These are phyloP conservation scores for Ophiocordyceps sinensis DNA, from an alignment of 2,329 filamentous ascomycete genomes.

Conservation along the genomic window DNA sequence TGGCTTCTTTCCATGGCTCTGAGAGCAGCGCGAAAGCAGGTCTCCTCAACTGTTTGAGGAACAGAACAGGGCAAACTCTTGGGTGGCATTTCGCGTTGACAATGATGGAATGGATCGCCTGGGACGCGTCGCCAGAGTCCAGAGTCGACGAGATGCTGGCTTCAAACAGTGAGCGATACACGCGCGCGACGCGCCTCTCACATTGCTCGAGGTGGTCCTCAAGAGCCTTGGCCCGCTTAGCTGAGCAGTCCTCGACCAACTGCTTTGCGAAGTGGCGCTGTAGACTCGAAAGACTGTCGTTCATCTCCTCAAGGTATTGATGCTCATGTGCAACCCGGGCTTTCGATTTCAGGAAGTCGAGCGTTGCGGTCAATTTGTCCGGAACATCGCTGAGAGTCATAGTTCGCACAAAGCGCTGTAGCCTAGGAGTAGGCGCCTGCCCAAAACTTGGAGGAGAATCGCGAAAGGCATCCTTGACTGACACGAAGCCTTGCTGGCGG, in stretches of 20 bases:
- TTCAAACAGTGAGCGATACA: neutral
- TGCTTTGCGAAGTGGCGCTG: neutral
- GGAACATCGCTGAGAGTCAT: neutral
- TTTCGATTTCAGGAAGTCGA: neutral
- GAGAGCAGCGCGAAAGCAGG: slow-evolving; percentile 7
- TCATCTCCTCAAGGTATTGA: neutral
- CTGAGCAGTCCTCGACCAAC: neutral
- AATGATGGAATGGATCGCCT: neutral
- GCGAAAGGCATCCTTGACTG: neutral
- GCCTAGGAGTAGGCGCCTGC: neutral
- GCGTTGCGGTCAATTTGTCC: neutral
- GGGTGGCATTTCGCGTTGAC: neutral
- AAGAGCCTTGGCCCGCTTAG: neutral
- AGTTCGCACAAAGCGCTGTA: neutral
- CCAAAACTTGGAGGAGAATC: neutral
- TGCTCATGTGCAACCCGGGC: neutral
- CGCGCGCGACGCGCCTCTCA: neutral
- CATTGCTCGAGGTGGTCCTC: neutral
- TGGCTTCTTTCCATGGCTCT: slow-evolving; percentile 16
- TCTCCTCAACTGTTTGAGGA: neutral
- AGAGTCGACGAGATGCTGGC: neutral
- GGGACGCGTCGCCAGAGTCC: neutral
- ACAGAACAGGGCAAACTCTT: neutral
- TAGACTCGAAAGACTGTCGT: neutral
- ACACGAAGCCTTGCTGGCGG: neutral